Conservation (phyloP, 2,329 filamentous ascomycete species). For the Hymenoscyphus albidus region DNA sequence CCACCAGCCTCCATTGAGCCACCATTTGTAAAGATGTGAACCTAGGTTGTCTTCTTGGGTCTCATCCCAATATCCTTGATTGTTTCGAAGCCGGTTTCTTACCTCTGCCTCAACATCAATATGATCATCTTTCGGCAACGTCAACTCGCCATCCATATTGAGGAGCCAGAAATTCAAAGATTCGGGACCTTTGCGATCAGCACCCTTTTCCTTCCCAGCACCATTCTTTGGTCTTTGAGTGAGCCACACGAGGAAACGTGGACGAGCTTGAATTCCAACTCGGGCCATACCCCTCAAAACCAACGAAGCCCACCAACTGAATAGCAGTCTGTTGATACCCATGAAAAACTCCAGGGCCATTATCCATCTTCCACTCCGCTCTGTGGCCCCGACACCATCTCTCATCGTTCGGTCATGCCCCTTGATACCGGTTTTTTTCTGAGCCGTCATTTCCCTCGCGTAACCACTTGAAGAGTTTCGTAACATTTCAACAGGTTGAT, state of each 20-base stretch:
- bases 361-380: slow-evolving; percentile 74
- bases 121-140: slow-evolving; percentile 56
- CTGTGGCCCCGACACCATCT: slow-evolving; percentile 73
- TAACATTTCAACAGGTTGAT: slow-evolving; percentile 33
- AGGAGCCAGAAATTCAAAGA: slow-evolving; percentile 51
- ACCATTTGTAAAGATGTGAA: slow-evolving; percentile 75
- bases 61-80: slow-evolving; percentile 39
- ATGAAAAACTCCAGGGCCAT: slow-evolving; percentile 72
- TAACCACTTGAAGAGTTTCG: slow-evolving; percentile 56
- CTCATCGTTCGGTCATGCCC: slow-evolving; percentile 43
- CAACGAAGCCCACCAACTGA: slow-evolving; percentile 40
- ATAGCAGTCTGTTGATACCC: slow-evolving; percentile 65
- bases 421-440: slow-evolving; percentile 46
- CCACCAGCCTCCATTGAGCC: slow-evolving; percentile 80
- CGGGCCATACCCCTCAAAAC: slow-evolving; percentile 44
- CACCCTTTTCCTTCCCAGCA: slow-evolving; percentile 13
- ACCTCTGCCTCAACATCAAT: slow-evolving; percentile 82
- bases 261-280: slow-evolving; percentile 58
- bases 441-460: slow-evolving; percentile 64
- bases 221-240: slow-evolving; percentile 29
- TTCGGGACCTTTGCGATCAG: slow-evolving; percentile 29
- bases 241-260: slow-evolving; percentile 56
- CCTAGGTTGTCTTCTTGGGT: slow-evolving; percentile 65
- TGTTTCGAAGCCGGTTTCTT: slow-evolving; percentile 54
- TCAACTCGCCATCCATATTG: slow-evolving; percentile 49